Evolutionary conservation across 2,329 filamentous ascomycete species (phyloP).

Genomic region (Cercospora nicotianae): DNA sequence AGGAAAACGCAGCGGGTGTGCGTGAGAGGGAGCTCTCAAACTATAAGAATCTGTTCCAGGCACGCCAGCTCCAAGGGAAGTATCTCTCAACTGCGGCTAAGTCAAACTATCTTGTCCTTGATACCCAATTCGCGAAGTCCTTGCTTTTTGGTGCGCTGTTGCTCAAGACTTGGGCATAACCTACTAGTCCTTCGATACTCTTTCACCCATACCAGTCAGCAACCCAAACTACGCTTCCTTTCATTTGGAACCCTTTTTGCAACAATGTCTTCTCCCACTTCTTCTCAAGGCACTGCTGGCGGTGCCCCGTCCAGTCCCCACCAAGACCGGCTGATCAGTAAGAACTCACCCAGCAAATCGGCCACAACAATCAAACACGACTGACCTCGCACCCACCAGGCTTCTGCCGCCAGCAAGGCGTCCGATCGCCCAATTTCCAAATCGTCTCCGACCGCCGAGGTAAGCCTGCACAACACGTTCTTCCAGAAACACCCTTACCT

Average conservation of each 20-base stretch:
- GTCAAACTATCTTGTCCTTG: constrained; percentile 29
- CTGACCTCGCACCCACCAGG: constrained; percentile 21
- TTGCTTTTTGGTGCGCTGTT: constrained; percentile 31
- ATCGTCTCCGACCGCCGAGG: constrained; percentile 75
- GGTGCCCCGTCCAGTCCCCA: constrained; percentile 29
- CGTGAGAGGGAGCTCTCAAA: constrained; percentile 9
- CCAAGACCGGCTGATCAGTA: constrained; percentile 40
- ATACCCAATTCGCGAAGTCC: constrained; percentile 32
- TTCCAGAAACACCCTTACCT: not conserved
- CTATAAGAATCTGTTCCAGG: constrained; percentile 26
- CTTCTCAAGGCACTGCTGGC: constrained; percentile 23
- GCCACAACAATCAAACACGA: not conserved
- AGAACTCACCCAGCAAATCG: constrained; percentile 10
- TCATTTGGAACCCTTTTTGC: not conserved
- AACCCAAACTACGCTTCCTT: constrained; percentile 6
- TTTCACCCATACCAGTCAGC: constrained; percentile 19
- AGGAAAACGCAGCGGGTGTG: constrained; percentile 22
- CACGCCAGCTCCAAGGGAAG: constrained; percentile 24
- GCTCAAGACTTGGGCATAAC: constrained; percentile 19
- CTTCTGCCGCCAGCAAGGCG: constrained; percentile 33
- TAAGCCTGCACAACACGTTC: constrained; percentile 41
- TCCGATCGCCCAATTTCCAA: constrained; percentile 52
- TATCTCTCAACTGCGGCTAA: constrained; percentile 34
- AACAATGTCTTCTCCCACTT: constrained; percentile 27
- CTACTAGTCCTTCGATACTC: constrained; percentile 22